Conservation (phyloP, 306 rosid genomes). For the Cucumis hystrix region DNA sequence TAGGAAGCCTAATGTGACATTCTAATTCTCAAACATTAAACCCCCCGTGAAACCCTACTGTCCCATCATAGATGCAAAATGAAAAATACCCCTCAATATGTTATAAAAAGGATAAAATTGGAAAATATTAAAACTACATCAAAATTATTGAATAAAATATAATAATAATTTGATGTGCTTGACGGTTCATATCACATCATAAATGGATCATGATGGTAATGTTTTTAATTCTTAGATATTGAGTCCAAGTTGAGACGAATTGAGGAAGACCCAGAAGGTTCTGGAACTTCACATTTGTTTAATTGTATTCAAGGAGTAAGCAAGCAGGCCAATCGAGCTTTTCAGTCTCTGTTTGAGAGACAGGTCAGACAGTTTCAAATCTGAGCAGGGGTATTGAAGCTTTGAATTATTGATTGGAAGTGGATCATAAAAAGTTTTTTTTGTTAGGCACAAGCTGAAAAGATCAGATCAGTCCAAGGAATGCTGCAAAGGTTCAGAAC, state of each 20-base stretch:
- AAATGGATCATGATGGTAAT: slow-evolving; percentile 15
- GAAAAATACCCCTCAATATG: too few relatives aligned
- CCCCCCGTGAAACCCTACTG: too few relatives aligned
- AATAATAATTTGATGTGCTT: too few relatives aligned
- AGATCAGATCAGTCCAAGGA: slow-evolving; percentile 95
- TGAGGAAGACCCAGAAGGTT: slow-evolving; percentile 97
- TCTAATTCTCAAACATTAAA: too few relatives aligned
- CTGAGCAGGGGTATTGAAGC: slow-evolving; percentile 9
- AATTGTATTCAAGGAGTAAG: slow-evolving; percentile 75
- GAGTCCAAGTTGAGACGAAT: slow-evolving; percentile 87
- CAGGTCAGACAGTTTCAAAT: slow-evolving; percentile 50
- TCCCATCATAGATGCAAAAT: too few relatives aligned
- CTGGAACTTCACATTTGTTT: slow-evolving; percentile 88
- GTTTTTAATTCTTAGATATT: slow-evolving; percentile 44
- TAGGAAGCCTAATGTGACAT: too few relatives aligned
- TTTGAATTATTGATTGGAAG: slow-evolving; percentile 14
- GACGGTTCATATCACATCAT: background rate
- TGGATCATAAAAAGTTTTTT: slow-evolving; percentile 11
- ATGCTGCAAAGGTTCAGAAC: slow-evolving; percentile 98
- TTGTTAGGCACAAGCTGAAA: slow-evolving; percentile 92
- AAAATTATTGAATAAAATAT: too few relatives aligned
- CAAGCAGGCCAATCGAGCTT: slow-evolving; percentile 79
- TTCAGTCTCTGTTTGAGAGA: slow-evolving; percentile 88
- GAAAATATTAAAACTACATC: too few relatives aligned
- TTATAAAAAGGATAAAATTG: too few relatives aligned